Conservation (phyloP, 192 early-diverging fungal species). For the Coemansia sp. region DNA sequence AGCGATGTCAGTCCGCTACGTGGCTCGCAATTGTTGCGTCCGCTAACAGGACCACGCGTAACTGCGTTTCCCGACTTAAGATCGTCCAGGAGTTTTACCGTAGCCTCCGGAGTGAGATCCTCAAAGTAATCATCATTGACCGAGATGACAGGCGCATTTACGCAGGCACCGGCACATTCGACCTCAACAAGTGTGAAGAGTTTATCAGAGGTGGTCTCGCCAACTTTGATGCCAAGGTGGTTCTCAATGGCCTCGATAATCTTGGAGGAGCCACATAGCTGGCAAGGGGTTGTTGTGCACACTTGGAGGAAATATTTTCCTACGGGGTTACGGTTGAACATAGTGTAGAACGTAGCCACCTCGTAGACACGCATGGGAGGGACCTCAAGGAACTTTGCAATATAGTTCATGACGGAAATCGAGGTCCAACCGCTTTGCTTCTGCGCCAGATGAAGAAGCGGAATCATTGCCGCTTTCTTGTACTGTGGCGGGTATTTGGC, state of each 20-base stretch:
- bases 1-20: slow-evolving; percentile 78
- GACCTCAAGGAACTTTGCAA: slow-evolving; percentile 91
- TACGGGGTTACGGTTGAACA: slow-evolving; percentile 98
- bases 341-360: slow-evolving; percentile 99
- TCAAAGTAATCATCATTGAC: slow-evolving; percentile 99
- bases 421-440: slow-evolving; percentile 93
- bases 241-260: slow-evolving; percentile 86
- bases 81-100: slow-evolving; percentile 81
- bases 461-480: slow-evolving; percentile 96
- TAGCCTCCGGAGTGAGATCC: slow-evolving; percentile 92
- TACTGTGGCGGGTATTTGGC: slow-evolving; percentile 96
- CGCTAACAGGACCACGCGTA: slow-evolving; percentile 80
- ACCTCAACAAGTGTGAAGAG: slow-evolving; percentile 99
- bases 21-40: slow-evolving; percentile 89
- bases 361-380: slow-evolving; percentile 99
- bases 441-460: slow-evolving; percentile 92
- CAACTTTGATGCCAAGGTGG: slow-evolving; percentile 88
- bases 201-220: slow-evolving; percentile 91
- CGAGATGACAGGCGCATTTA: slow-evolving; percentile 96
- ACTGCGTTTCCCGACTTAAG: slow-evolving; percentile 80
- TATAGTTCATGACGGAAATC: slow-evolving; percentile 95
- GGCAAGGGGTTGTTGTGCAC: slow-evolving; percentile 98
- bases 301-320: slow-evolving; percentile 99
- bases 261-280: slow-evolving; percentile 90
- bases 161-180: slow-evolving; percentile 98